Base-by-base conservation (phyloP, 441 rosid species). In the Brassica hybrid region DNA sequence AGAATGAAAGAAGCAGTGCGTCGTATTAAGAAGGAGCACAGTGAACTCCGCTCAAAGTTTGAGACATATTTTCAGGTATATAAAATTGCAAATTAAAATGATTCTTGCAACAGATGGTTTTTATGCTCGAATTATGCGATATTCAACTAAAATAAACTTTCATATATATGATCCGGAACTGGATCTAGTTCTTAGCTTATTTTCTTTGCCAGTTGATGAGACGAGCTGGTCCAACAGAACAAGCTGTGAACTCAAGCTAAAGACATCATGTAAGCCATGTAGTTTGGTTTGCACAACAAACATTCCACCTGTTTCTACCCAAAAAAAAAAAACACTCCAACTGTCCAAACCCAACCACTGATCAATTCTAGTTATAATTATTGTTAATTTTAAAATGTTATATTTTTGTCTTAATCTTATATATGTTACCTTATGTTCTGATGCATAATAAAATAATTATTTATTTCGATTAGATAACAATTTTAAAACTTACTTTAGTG, bases 31-130 rank as follows among this genome's bases (percentile, higher is more conserved):
- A 69, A 62, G 43, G 79, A 76, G 70, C 75, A 76, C 45, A 52
- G 70, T 69, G 75, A 69, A 62, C 79, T 76, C 45, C 70, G 79
- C 5, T 70, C 75, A 8, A 69, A 76, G 65, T 76, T 76, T 63
- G 75, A 76, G 65, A 69, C 75, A 12, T 76, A 76, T 12, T 69
- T 76, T 25, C 79, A 76, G 79, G 79, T 76, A 69, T n/a, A 19
- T 9, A 3, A 32, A 6, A 59, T 30, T 23, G 5, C 12, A 38
- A 38, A 38, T 38, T 38, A 38, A 38, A 38, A 8, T 16, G 52
- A 65, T 52, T 43, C 50, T 43, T 43, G 50, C 50, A 43, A 54
- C n/a, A 1, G 17, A 21, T 73, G 38, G 11, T 48, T 18, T 61
- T 7, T 30, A 5, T 50, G 69, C 4, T 72, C 4, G 58, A 52